These are phyloP conservation scores for Leccinum sublutescens DNA, from an alignment of 768 basidiomycete genomes.

Conservation along the genomic window DNA sequence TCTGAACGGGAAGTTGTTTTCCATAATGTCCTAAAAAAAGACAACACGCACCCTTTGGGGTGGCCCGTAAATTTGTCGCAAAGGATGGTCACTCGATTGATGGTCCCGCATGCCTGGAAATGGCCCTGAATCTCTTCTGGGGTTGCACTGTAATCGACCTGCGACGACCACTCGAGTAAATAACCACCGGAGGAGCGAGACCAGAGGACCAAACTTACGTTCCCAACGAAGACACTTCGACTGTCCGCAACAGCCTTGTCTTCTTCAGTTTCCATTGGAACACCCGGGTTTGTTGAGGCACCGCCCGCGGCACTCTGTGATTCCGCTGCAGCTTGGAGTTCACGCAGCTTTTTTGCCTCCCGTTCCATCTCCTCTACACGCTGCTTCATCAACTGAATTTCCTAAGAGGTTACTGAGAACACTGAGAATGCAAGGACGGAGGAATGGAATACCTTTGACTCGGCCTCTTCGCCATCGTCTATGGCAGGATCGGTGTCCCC, in stretches of 20 bases:
- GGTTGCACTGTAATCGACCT: constrained; percentile 98
- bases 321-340: constrained; percentile 79
- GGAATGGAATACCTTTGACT: constrained; percentile 48
- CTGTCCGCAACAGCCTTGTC: constrained; percentile 78
- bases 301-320: constrained; percentile 49
- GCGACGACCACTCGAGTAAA: constrained; percentile 9
- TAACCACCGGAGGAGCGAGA: constrained; percentile 5
- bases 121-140: constrained; percentile 98
- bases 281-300: constrained; percentile 43
- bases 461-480: constrained; percentile 63
- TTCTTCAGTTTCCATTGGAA: constrained; percentile 76
- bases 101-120: constrained; percentile 96
- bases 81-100: constrained; percentile 98
- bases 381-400: constrained; percentile 89
- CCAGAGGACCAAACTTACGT: constrained; percentile 56
- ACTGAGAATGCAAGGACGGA: constrained; percentile 6
- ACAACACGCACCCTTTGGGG: constrained; percentile 82
- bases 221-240: constrained; percentile 93
- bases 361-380: constrained; percentile 92
- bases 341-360: constrained; percentile 83
- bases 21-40: constrained; percentile 10
- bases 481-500: constrained; percentile 31
- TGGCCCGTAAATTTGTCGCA: constrained; percentile 99
- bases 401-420: constrained; percentile 43
- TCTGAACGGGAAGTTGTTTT: constrained; percentile 41